These are phyloP conservation scores for Ustilago loliicola DNA, from an alignment of 1,284 basidiomycete species.

Conservation along the genomic window DNA sequence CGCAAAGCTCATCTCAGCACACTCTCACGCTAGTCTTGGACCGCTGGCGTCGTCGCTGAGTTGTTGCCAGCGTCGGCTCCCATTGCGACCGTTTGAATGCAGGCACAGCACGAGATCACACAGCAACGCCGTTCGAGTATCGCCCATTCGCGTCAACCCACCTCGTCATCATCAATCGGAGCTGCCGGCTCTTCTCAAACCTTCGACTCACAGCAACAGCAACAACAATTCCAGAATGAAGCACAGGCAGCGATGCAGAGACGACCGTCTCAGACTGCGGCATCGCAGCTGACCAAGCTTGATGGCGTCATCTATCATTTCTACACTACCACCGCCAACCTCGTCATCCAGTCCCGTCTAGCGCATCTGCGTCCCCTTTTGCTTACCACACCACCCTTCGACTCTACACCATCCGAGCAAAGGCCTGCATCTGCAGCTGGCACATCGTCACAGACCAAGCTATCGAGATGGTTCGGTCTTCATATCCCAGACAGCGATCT, in stretches of 20 bases:
- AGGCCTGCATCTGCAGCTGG: slow-evolving; percentile 2
- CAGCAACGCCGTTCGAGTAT: slow-evolving; percentile 27
- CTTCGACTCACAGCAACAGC: slow-evolving; percentile 20
- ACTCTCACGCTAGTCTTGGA: neutral
- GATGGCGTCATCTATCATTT: slow-evolving; percentile 67
- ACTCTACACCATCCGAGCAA: slow-evolving; percentile 7
- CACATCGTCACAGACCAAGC: slow-evolving; percentile 23
- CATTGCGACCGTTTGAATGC: slow-evolving; percentile 37
- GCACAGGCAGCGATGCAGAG: slow-evolving; percentile 20
- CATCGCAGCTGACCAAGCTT: slow-evolving; percentile 48
- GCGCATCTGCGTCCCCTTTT: slow-evolving; percentile 45
- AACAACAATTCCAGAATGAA: slow-evolving; percentile 18
- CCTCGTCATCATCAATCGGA: slow-evolving; percentile 32
- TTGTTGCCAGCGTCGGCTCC: slow-evolving; percentile 20
- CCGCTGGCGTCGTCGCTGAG: slow-evolving; percentile 31
- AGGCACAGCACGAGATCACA: slow-evolving; percentile 23
- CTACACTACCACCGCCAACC: slow-evolving; percentile 69
- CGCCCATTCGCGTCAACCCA: slow-evolving; percentile 15
- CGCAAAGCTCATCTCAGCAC: neutral
- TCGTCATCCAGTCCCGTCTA: slow-evolving; percentile 67
- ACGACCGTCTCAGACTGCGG: slow-evolving; percentile 19
- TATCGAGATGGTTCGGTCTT: slow-evolving; percentile 69
- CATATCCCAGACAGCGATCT: slow-evolving; percentile 68
- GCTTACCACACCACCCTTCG: slow-evolving; percentile 29
- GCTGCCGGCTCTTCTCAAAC: slow-evolving; percentile 18